phyloP scores from a whole-genome alignment of 768 basidiomycete species.

The Amyloporia xantha region DNA sequence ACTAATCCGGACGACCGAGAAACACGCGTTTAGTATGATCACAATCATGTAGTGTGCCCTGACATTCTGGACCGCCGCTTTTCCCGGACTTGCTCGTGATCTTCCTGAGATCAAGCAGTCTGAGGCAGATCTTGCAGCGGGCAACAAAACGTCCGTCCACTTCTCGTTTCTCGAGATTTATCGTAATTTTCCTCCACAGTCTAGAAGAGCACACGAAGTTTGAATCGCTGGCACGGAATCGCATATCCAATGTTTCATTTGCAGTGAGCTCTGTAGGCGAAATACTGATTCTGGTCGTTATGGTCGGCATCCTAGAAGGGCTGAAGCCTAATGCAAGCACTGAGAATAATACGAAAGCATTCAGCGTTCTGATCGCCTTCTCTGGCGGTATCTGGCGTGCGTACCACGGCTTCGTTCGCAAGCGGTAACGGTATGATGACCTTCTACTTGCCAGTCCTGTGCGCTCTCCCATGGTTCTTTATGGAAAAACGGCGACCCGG shows the following conservation, averaged over 20 bases:
- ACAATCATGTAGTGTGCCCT: slow-evolving; percentile 50
- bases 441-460: slow-evolving; percentile 38
- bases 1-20: not conserved
- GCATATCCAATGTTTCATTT: slow-evolving; percentile 72
- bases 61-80: slow-evolving; percentile 82
- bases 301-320: slow-evolving; percentile 70
- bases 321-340: slow-evolving; percentile 53
- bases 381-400: slow-evolving; percentile 70
- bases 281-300: slow-evolving; percentile 59
- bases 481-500: slow-evolving; percentile 64
- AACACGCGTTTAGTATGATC: not conserved
- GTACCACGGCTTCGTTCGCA: slow-evolving; percentile 18
- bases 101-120: slow-evolving; percentile 63
- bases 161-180: not conserved
- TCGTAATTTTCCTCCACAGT: slow-evolving; percentile 18
- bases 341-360: slow-evolving; percentile 68
- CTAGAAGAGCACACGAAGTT: slow-evolving; percentile 44
- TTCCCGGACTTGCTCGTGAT: slow-evolving; percentile 67
- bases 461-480: slow-evolving; percentile 69
- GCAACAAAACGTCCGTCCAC: slow-evolving; percentile 40
- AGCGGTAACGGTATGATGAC: too few species aligned
- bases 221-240: slow-evolving; percentile 63
- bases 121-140: slow-evolving; percentile 29
- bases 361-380: slow-evolving; percentile 74
- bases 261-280: slow-evolving; percentile 65